Percentiles rank a stretch among this genome's conserved stretches.
These are phyloP conservation scores for Tolypocladium nubicola DNA, from an alignment of 2,329 filamentous ascomycete genomes.

Conservation along the genomic window DNA sequence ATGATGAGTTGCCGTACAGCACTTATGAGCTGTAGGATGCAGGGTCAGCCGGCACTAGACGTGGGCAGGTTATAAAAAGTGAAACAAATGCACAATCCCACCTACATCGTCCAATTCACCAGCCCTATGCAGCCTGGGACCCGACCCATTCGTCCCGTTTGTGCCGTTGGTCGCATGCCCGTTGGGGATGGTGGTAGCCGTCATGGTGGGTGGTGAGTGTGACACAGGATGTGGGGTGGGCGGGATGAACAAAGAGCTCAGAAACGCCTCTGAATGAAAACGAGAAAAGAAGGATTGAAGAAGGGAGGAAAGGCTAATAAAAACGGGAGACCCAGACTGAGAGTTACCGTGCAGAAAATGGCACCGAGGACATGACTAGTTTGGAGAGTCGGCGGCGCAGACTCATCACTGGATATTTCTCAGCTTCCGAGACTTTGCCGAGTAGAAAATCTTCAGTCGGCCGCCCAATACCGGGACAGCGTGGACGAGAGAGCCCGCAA, in stretches of 20 bases:
- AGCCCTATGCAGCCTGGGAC: conserved; percentile 17
- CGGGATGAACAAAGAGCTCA: neutral
- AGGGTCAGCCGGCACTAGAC: conserved; percentile 11
- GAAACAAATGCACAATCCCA: conserved; percentile 1
- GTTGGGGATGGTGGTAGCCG: conserved; percentile 6
- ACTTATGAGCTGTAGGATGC: conserved; percentile 46
- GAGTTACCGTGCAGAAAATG: neutral
- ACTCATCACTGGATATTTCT: neutral
- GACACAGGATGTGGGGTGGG: neutral
- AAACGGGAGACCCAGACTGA: neutral
- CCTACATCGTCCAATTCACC: conserved; percentile 20
- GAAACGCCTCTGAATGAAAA: neutral
- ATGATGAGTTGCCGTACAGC: conserved; percentile 58
- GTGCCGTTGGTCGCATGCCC: conserved; percentile 6
- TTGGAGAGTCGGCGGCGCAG: neutral
- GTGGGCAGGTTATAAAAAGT: neutral
- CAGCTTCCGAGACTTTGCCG: neutral
- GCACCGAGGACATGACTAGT: neutral
- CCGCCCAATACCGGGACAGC: neutral
- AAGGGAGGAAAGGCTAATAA: neutral
- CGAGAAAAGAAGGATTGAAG: neutral
- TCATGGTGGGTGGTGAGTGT: conserved; percentile 10
- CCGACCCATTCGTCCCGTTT: conserved; percentile 10
- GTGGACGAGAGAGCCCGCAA: neutral
- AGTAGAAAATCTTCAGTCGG: neutral